Evolutionary conservation across 805 yeast species (phyloP).

Genomic region (Kodamaea kaohsiungensis): DNA sequence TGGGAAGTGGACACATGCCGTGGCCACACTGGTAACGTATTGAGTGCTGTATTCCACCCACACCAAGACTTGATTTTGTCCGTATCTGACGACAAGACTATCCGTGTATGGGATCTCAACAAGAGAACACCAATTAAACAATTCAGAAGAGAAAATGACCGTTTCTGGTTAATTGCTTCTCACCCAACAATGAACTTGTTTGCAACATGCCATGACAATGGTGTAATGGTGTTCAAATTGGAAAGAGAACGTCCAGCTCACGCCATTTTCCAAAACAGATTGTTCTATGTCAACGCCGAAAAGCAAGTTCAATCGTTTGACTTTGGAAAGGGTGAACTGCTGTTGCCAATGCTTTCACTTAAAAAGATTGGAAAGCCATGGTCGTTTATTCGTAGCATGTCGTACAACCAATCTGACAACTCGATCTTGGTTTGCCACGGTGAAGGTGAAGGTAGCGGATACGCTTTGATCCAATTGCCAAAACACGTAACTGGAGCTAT

Average conservation of each 20-base stretch:
- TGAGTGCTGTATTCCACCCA: constrained; percentile 89
- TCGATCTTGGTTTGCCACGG: constrained; percentile 82
- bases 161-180: constrained; percentile 89
- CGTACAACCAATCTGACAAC: constrained; percentile 91
- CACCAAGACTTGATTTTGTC: constrained; percentile 88
- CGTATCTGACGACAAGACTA: constrained; percentile 93
- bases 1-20: constrained; percentile 99
- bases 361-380: constrained; percentile 83
- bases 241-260: constrained; percentile 98
- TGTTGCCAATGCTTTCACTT: constrained; percentile 80
- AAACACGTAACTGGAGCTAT: constrained; percentile 90
- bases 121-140: constrained; percentile 91
- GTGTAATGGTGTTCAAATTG: constrained; percentile 96
- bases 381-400: constrained; percentile 80
- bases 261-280: constrained; percentile 65
- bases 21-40: constrained; percentile 94
- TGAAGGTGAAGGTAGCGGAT: constrained; percentile 63
- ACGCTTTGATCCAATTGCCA: constrained; percentile 76
- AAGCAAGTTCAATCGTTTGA: constrained; percentile 84
- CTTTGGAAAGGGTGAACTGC: constrained; percentile 58
- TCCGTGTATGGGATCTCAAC: constrained; percentile 95
- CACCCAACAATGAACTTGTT: constrained; percentile 91
- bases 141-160: constrained; percentile 88
- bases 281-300: constrained; percentile 77
- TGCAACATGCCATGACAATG: constrained; percentile 96